Conservation (phyloP, 768 basidiomycete species). For the Lentinula sp. region DNA sequence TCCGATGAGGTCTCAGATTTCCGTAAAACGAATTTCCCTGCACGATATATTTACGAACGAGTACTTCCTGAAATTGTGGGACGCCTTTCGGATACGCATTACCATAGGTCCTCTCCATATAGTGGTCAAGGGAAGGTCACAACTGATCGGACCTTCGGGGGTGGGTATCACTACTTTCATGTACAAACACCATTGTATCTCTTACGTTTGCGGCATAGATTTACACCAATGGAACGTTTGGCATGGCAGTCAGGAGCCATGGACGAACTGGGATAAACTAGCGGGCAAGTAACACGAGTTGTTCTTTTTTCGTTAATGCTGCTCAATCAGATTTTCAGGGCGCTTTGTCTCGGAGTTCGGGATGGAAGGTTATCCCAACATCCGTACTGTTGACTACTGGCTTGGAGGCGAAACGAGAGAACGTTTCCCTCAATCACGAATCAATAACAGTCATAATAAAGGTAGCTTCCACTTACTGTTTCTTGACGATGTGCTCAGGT, state of each 20-base stretch:
- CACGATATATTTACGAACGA: constrained; percentile 86
- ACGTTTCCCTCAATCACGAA: constrained; percentile 86
- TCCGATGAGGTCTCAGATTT: constrained; percentile 80
- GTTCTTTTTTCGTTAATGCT: background rate
- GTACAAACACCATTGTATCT: background rate
- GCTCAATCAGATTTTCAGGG: background rate
- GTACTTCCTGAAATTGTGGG: constrained; percentile 71
- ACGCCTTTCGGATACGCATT: constrained; percentile 58
- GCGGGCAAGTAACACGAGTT: constrained; percentile 35
- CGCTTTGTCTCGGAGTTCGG: constrained; percentile 96
- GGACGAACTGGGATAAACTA: constrained; percentile 91
- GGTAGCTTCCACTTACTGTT: background rate
- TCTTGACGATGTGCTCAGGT: constrained; percentile 27
- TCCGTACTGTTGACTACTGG: constrained; percentile 87
- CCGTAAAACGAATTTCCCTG: constrained; percentile 82
- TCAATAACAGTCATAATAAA: constrained; percentile 8
- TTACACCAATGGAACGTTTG: constrained; percentile 76
- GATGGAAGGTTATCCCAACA: constrained; percentile 87
- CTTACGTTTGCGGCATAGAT: constrained; percentile 34
- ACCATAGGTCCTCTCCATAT: constrained; percentile 87
- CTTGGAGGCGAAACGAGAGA: constrained; percentile 68
- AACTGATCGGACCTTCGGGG: constrained; percentile 66
- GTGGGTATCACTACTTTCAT: background rate
- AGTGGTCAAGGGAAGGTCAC: constrained; percentile 71
- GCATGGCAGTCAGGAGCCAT: constrained; percentile 34